phyloP scores from a whole-genome alignment of 164 flowering plant genomes.

The Malania oleifera region DNA sequence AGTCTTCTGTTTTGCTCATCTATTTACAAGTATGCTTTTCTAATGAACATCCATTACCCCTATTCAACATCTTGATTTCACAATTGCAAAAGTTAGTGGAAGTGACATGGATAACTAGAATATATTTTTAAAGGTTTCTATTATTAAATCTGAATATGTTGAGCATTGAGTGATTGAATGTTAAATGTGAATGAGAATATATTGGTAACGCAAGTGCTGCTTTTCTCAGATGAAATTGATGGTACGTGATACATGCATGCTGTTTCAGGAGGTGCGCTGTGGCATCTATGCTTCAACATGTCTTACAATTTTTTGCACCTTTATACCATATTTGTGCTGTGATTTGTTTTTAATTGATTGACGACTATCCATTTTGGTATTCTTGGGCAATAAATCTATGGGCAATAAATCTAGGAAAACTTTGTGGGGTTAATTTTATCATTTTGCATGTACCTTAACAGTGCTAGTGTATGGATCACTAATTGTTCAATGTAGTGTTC shows the following conservation, averaged over 20 bases:
- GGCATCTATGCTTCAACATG: slow-evolving; percentile 13
- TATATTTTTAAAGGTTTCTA: too few species aligned
- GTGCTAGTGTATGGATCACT: too few species aligned
- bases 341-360: background rate
- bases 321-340: background rate
- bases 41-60: too few species aligned
- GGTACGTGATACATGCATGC: slow-evolving; percentile 66
- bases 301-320: background rate
- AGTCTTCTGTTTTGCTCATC: too few species aligned
- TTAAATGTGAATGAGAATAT: slow-evolving; percentile 5
- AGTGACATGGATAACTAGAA: too few species aligned
- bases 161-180: background rate
- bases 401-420: background rate
- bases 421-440: too few species aligned
- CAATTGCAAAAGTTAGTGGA: too few species aligned
- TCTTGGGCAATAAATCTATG: slow-evolving; percentile 1
- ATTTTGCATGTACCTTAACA: too few species aligned
- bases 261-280: slow-evolving; percentile 53
- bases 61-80: too few species aligned
- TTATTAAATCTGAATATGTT: slow-evolving; percentile 9
- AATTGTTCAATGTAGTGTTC: too few species aligned
- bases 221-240: slow-evolving; percentile 81
- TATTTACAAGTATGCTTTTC: too few species aligned
- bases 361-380: background rate
- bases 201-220: slow-evolving; percentile 38